Conservation (phyloP, 768 basidiomycete genomes). For the Mycena metata region DNA sequence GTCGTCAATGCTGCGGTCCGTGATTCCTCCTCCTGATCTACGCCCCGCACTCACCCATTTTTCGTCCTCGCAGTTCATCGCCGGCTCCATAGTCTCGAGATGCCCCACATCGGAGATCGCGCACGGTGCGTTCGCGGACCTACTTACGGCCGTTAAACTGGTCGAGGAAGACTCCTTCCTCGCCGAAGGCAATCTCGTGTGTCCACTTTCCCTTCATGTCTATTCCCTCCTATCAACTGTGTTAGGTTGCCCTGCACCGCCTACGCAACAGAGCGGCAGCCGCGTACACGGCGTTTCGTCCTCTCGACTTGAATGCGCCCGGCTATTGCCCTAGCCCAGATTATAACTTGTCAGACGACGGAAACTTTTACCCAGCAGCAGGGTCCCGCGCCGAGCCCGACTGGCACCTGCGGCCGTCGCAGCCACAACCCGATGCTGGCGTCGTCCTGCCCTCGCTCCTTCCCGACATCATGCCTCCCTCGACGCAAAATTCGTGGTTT, state of each 20-base stretch:
- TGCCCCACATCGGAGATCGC: slow-evolving; percentile 58
- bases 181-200: slow-evolving; percentile 24
- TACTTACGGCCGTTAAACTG: slow-evolving; percentile 59
- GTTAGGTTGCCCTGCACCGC: slow-evolving; percentile 16
- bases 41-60: too few relatives aligned
- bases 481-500: neutral
- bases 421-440: neutral
- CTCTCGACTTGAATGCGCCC: neutral
- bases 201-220: neutral
- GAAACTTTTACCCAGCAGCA: too few relatives aligned
- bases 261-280: slow-evolving; percentile 15
- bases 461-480: neutral
- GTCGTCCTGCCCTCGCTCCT: neutral
- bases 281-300: neutral
- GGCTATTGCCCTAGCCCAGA: neutral
- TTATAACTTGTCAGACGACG: too few relatives aligned
- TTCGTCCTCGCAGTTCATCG: slow-evolving; percentile 56
- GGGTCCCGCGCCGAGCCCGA: slow-evolving; percentile 7
- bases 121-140: slow-evolving; percentile 55
- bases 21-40: too few relatives aligned
- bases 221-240: too few relatives aligned
- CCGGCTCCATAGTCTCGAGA: slow-evolving; percentile 55
- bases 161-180: slow-evolving; percentile 48
- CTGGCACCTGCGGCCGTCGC: neutral
- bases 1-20: slow-evolving; percentile 27